Evolutionary conservation across 768 basidiomycete species (phyloP).

Genomic region (Lentinula sp.): DNA sequence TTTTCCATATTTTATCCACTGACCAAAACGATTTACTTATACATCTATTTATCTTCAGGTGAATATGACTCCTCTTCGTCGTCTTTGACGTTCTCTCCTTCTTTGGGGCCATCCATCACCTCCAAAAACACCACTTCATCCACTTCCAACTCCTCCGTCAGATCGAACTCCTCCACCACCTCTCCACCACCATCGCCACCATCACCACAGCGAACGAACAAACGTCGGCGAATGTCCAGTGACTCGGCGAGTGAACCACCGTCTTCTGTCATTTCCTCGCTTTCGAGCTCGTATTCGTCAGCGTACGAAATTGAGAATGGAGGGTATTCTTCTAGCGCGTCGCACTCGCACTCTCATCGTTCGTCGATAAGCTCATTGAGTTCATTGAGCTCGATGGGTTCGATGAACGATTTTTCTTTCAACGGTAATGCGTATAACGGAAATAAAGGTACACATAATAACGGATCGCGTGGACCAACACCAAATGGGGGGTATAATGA

Average conservation of each 20-base stretch:
- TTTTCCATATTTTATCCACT: no score
- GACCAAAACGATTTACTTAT: not conserved
- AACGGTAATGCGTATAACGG: slow-evolving; percentile 16
- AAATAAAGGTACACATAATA: not conserved
- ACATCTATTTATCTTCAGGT: slow-evolving; percentile 8
- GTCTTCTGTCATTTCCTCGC: slow-evolving; percentile 59
- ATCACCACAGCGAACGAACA: slow-evolving; percentile 39
- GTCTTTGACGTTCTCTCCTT: slow-evolving; percentile 9
- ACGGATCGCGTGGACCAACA: no score
- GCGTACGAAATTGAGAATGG: slow-evolving; percentile 35
- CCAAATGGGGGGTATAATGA: slow-evolving; percentile 18
- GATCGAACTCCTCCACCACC: no score
- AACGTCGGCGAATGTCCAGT: slow-evolving; percentile 70
- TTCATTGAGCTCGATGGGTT: slow-evolving; percentile 28
- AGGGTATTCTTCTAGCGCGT: slow-evolving; percentile 45
- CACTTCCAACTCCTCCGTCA: not conserved
- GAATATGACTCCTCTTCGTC: slow-evolving; percentile 10
- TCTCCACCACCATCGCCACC: not conserved
- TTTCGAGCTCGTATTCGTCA: slow-evolving; percentile 27
- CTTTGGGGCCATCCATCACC: not conserved
- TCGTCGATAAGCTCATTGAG: slow-evolving; percentile 30
- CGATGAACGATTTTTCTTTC: slow-evolving; percentile 41
- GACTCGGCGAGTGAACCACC: slow-evolving; percentile 46
- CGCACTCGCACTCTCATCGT: slow-evolving; percentile 57
- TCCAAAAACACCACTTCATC: slow-evolving; percentile 4